Evolutionary conservation across 2,329 filamentous ascomycete species (phyloP), one percentile per base, ranked within the genome.

Genomic region (Calcarisporium arbuscula): DNA sequence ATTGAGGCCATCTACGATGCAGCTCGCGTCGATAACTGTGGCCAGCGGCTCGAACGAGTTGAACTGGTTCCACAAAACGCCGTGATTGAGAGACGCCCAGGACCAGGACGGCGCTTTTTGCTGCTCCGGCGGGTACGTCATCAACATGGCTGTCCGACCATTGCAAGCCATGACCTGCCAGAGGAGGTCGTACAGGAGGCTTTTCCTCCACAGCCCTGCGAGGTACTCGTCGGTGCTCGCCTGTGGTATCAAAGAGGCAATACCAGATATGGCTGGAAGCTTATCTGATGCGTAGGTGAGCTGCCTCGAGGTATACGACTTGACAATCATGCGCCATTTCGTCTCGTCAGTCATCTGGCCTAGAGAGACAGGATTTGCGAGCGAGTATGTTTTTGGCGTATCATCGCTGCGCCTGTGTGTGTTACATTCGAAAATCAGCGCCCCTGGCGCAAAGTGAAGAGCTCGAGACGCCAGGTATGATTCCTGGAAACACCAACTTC

Each of bases 101-200:
- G 39, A 38, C 11, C 25, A 41, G 7, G 28, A 29, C 6, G 39
- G 35, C 18, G 39, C 28, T 15, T 18, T 30, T 16, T 41, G 35
- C 9, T 19, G 7, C 5, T n/a, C 7, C 8, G 18, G 28, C 5
- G 31, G 30, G 11, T 35, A 26, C 5, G 25, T 31, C 18, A 41
- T 35, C 14, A 19, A 19, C 20, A 20, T 25, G 14, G 20, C 26
- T 14, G 30, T 17, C n/a, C 21, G 27, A 8, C 23, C 16, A 7
- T 14, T 28, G n/a, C 8, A 16, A 12, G 28, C 14, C 14, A 12
- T 38, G 11, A 29, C 32, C 14, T 35, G 22, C 39, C 35, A 41
- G 8, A 38, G 28, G 11, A 41, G 32, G 21, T 30, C 28, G 12
- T 11, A n/a, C 9, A 23, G 17, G 19, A 41, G n/a, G 21, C 12